Conservation (phyloP, 352 stramenopile species). For the Elongisporangium anandrum region DNA sequence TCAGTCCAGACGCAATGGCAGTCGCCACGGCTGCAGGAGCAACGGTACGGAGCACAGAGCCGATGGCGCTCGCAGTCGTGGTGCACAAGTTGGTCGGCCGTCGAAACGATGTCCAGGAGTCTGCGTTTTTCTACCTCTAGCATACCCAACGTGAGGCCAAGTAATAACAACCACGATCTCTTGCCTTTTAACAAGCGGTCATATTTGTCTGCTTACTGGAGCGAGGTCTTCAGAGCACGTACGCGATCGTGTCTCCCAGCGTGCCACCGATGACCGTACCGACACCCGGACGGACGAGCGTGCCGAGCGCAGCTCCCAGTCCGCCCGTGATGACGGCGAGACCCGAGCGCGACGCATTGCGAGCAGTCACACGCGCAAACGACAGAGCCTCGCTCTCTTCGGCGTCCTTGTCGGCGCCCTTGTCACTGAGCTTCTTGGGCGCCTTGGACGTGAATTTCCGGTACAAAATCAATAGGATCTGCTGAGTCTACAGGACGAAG, state of each 20-base stretch:
- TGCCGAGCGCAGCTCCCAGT: slow-evolving; percentile 63
- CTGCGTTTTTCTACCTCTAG: too few relatives aligned
- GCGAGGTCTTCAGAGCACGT: slow-evolving; percentile 49
- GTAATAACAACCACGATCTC: too few relatives aligned
- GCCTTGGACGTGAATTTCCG: slow-evolving; percentile 42
- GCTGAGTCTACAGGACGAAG: slow-evolving; percentile 55
- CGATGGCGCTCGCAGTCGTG: too few relatives aligned
- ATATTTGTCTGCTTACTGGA: too few relatives aligned
- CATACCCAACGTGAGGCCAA: too few relatives aligned
- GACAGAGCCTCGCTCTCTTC: slow-evolving; percentile 16
- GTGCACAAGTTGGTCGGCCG: too few relatives aligned
- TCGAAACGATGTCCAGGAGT: too few relatives aligned
- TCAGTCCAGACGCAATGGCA: too few relatives aligned
- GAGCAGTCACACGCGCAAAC: slow-evolving; percentile 47
- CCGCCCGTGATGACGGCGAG: slow-evolving; percentile 67
- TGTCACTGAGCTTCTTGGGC: slow-evolving; percentile 29
- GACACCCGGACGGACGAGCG: slow-evolving; percentile 61
- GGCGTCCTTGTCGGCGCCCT: slow-evolving; percentile 27
- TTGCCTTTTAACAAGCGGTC: too few relatives aligned
- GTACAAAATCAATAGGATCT: slow-evolving; percentile 70
- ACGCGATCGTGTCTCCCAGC: slow-evolving; percentile 75
- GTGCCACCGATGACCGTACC: slow-evolving; percentile 77
- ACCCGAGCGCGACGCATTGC: slow-evolving; percentile 59
- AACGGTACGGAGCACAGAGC: too few relatives aligned
- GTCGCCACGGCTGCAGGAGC: too few relatives aligned